phyloP scores from a whole-genome alignment of 1,139 yeast genomes.

The Blastobotrys niveus region DNA sequence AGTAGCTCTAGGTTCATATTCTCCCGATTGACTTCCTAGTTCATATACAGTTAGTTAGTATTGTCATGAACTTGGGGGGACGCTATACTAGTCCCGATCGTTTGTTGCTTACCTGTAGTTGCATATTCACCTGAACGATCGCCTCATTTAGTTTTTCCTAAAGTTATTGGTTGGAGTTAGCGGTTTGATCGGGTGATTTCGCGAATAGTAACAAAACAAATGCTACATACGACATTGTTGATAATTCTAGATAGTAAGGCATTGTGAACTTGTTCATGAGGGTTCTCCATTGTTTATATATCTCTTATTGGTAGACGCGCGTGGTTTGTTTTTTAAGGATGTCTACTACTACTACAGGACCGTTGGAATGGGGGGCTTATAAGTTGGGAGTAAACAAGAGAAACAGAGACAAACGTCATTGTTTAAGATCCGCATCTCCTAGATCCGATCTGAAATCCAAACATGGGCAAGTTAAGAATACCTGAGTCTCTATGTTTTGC shows the following conservation, averaged over 20 bases:
- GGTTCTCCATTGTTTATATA: slow-evolving; percentile 60
- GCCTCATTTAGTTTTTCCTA: slow-evolving; percentile 68
- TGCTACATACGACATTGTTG: slow-evolving; percentile 50
- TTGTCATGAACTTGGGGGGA: background rate
- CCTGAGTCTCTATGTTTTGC: too few relatives aligned
- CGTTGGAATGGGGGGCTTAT: background rate
- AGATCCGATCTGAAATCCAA: too few relatives aligned
- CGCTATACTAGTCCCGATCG: slow-evolving; percentile 11
- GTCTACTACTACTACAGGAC: background rate
- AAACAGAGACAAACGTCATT: background rate
- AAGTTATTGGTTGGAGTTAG: background rate
- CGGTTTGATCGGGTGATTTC: too few relatives aligned
- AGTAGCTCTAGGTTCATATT: slow-evolving; percentile 69
- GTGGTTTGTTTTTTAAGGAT: too few relatives aligned
- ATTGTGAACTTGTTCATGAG: slow-evolving; percentile 81
- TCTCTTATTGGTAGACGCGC: too few relatives aligned
- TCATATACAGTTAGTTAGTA: background rate
- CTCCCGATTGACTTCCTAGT: slow-evolving; percentile 52
- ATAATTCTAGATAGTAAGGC: slow-evolving; percentile 73
- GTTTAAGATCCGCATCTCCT: too few relatives aligned
- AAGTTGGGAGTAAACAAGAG: background rate
- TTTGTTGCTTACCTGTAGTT: slow-evolving; percentile 41
- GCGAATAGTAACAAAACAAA: too few relatives aligned
- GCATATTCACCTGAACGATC: slow-evolving; percentile 55
- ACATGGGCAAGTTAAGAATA: too few relatives aligned